Base-by-base conservation (phyloP, 306 rosid species). In the Hylodesmum podocarpum region DNA sequence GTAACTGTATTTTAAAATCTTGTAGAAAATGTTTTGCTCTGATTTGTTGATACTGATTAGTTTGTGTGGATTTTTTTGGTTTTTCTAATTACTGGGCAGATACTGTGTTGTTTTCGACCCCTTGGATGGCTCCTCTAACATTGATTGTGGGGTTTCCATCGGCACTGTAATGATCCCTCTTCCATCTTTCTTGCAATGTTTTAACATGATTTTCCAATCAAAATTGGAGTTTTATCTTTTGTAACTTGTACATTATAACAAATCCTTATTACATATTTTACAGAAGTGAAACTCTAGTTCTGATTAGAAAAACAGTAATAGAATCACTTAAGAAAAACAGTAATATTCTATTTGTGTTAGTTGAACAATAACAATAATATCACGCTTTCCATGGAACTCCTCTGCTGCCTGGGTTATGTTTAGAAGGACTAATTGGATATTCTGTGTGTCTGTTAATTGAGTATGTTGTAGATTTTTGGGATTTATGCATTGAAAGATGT, bases 61-160 rank as follows among this genome's bases (percentile, higher is more conserved):
- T 39, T 54, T 19, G 29, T 68, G 11, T 41, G 66, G 13, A 46
- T 8, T 44, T 37, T 50, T 69, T 41, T 51, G 13, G n/a, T 27
- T 41, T 36, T 44, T 34, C 59, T 76, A 67, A 41, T 69, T 58
- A 3, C 12, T 58, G 66, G 65, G 78, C 84, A 95, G 98, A 91
- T 95, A 95, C 66, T 83, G 88, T 64, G 99, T 95, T 47, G 93
- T 86, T 59, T 95, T 95, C 55, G 98, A 95, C 78, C 99, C 97
- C 72, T 47, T 82, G 73, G 86, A 86, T 76, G 86, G 88, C 65
- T 79, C 86, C 29, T 77, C 87, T 43, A 74, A 94, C 92, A 95
- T 95, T 75, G 98, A 95, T 44, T 95, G 98, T 59, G 98, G 93
- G 11, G 98, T 95, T 88, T 92, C 99, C 34, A 95, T 95, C 33